Percentiles rank a stretch among this genome's conserved stretches.
phyloP scores from a whole-genome alignment of 1,284 basidiomycete genomes.

The Megacollybia platyphylla region DNA sequence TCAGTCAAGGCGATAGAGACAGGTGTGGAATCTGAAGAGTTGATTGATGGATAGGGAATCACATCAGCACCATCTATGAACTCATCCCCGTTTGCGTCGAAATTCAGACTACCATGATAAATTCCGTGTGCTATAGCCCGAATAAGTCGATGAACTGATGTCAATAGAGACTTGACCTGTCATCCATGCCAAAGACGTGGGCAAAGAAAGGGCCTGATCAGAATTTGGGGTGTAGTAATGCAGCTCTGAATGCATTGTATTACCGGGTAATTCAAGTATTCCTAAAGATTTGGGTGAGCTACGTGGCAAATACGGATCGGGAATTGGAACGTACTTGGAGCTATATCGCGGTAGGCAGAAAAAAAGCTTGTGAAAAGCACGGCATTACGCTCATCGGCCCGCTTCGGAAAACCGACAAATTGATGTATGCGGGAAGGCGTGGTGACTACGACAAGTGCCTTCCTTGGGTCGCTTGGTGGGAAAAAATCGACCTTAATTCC shows the following conservation, averaged over 20 bases:
- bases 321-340: slow-evolving; percentile 54
- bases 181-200: slow-evolving; percentile 78
- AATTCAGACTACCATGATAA: slow-evolving; percentile 71
- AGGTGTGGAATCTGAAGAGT: slow-evolving; percentile 27
- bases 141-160: slow-evolving; percentile 6
- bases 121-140: slow-evolving; percentile 56
- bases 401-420: slow-evolving; percentile 59
- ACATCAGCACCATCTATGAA: slow-evolving; percentile 69
- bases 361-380: slow-evolving; percentile 64
- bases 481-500: slow-evolving; percentile 76
- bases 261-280: slow-evolving; percentile 78
- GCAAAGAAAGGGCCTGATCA: slow-evolving; percentile 53
- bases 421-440: slow-evolving; percentile 89
- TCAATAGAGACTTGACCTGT: slow-evolving; percentile 41
- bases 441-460: slow-evolving; percentile 66
- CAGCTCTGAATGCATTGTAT: slow-evolving; percentile 61
- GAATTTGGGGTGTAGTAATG: slow-evolving; percentile 64
- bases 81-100: slow-evolving; percentile 55
- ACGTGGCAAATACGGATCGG: slow-evolving; percentile 8
- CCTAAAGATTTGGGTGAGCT: slow-evolving; percentile 30
- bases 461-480: slow-evolving; percentile 47
- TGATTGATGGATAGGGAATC: slow-evolving; percentile 45
- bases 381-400: slow-evolving; percentile 63
- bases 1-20: slow-evolving; percentile 78
- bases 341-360: slow-evolving; percentile 55